phyloP scores from a whole-genome alignment of 164 flowering plant genomes.

The Echeveria elegans region DNA sequence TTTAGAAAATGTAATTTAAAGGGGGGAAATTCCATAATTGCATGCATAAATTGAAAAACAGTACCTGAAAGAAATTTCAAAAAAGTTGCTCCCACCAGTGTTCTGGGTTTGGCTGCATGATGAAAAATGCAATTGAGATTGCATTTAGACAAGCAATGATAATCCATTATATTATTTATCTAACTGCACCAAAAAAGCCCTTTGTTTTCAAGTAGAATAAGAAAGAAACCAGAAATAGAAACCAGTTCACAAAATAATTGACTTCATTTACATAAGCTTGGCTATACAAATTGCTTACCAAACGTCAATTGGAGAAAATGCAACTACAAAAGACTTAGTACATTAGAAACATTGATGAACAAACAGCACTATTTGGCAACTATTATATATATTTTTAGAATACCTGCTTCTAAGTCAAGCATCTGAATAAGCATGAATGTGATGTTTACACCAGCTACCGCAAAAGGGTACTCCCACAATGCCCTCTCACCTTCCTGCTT shows the following conservation, averaged over 20 bases:
- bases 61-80: slow-evolving; percentile 79
- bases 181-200: not conserved
- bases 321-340: slow-evolving; percentile 24
- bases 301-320: not conserved
- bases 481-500: slow-evolving; percentile 82
- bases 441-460: slow-evolving; percentile 94
- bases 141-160: not conserved
- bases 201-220: not conserved
- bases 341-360: slow-evolving; percentile 5
- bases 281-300: not conserved
- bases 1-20: no score
- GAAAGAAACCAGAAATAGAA: not conserved
- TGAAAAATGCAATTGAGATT: not conserved
- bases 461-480: slow-evolving; percentile 96
- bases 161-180: not conserved
- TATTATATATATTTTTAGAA: not conserved
- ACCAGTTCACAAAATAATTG: not conserved
- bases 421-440: slow-evolving; percentile 89
- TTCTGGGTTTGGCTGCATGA: slow-evolving; percentile 62
- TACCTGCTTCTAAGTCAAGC: slow-evolving; percentile 78
- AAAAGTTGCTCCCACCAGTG: slow-evolving; percentile 63
- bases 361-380: not conserved
- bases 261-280: not conserved
- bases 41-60: not conserved
- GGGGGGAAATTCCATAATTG: not conserved